Conservation (phyloP, 768 basidiomycete species). For the Trametopsis cervina region DNA sequence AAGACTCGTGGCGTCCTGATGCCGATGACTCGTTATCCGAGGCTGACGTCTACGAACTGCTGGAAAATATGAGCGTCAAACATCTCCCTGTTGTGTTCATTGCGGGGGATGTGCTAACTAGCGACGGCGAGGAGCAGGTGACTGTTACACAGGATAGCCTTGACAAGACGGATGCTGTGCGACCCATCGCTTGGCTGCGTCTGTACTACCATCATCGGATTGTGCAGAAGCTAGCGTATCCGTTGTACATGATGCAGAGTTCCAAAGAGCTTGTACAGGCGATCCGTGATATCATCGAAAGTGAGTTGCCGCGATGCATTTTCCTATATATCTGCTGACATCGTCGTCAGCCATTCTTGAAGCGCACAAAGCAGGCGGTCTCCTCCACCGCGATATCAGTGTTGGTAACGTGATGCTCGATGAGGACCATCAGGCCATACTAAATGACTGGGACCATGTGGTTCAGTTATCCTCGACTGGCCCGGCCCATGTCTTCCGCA, state of each 20-base stretch:
- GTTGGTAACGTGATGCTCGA: too few relatives aligned
- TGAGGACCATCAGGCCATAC: too few relatives aligned
- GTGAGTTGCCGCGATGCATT: neutral
- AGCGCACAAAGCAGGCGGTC: neutral
- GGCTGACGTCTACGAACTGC: neutral
- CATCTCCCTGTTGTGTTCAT: constrained; percentile 1
- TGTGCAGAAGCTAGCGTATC: constrained; percentile 1
- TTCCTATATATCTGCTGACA: neutral
- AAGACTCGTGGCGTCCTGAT: constrained; percentile 8
- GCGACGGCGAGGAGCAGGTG: neutral
- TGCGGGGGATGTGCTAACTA: constrained; percentile 2
- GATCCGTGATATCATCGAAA: too few relatives aligned
- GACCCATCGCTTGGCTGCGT: too few relatives aligned
- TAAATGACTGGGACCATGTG: too few relatives aligned
- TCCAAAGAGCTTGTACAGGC: too few relatives aligned
- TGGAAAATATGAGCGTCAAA: neutral
- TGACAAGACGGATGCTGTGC: too few relatives aligned
- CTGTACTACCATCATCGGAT: too few relatives aligned
- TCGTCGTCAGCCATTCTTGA: too few relatives aligned
- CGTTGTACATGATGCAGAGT: constrained; percentile 5
- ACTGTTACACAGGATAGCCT: neutral
- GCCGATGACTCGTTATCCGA: neutral
- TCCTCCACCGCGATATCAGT: constrained; percentile 10
- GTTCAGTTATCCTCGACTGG: too few relatives aligned
- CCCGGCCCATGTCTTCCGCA: too few relatives aligned